phyloP scores from a whole-genome alignment of 441 rosid genomes.

The Cnidoscolus chayamansa region DNA sequence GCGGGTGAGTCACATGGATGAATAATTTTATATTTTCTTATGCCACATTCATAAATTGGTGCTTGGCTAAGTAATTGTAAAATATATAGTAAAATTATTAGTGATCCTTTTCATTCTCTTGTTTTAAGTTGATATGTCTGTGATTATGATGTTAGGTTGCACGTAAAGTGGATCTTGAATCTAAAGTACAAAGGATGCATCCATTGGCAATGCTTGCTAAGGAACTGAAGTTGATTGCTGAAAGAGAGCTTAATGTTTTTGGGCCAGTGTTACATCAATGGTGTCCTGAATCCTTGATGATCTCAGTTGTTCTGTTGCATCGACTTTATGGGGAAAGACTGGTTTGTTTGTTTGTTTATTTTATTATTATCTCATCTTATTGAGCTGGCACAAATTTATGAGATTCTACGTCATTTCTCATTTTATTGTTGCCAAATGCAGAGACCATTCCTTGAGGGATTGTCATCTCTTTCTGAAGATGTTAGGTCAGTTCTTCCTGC shows the following conservation, averaged over 20 bases:
- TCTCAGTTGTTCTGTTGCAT: conserved; percentile 62
- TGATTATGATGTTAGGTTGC: conserved; percentile 53
- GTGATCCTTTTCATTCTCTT: not conserved
- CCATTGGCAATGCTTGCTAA: conserved; percentile 85
- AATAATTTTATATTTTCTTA: not conserved
- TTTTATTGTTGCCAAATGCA: conserved; percentile 35
- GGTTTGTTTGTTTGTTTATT: conserved; percentile 50
- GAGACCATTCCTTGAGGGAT: conserved; percentile 71
- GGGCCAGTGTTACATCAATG: conserved; percentile 60
- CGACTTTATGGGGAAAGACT: conserved; percentile 85
- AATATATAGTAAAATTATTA: not conserved
- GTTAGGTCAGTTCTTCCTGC: conserved; percentile 78
- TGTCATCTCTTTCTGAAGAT: conserved; percentile 80
- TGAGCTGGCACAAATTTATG: conserved; percentile 19
- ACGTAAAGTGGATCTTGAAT: conserved; percentile 52
- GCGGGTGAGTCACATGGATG: conserved; percentile 52
- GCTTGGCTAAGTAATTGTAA: not conserved
- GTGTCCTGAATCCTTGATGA: conserved; percentile 69
- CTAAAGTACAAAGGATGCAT: conserved; percentile 54
- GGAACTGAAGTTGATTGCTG: conserved; percentile 70
- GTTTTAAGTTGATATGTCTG: conserved; percentile 15
- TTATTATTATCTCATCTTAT: conserved; percentile 10
- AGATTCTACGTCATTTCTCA: conserved; percentile 11
- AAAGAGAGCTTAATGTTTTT: conserved; percentile 70
- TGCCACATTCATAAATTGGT: not conserved